Evolutionary conservation across 768 basidiomycete species (phyloP).

Genomic region (Mycena crocata): DNA sequence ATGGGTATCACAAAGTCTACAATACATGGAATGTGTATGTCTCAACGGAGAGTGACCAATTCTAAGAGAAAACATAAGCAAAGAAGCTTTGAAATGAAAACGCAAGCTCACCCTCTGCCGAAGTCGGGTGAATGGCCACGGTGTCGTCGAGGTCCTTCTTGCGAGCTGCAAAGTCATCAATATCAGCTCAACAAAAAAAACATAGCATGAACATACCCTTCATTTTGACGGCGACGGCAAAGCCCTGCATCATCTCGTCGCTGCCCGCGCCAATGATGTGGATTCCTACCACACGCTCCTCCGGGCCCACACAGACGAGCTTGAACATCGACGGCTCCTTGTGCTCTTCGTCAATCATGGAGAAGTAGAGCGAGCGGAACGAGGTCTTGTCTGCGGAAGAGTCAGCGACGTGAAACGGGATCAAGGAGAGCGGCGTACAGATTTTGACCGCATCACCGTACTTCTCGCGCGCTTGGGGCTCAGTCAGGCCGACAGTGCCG

Average conservation of each 20-base stretch:
- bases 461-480: conserved; percentile 88
- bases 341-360: conserved; percentile 89
- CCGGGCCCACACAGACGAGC: conserved; percentile 85
- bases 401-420: conserved; percentile 5
- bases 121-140: conserved; percentile 93
- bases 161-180: conserved; percentile 56
- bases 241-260: conserved; percentile 96
- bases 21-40: no score
- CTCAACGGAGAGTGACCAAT: conserved; percentile 66
- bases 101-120: conserved; percentile 77
- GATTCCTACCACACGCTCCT: conserved; percentile 96
- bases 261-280: conserved; percentile 93
- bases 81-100: no score
- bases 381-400: conserved; percentile 72
- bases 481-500: conserved; percentile 95
- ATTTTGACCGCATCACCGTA: conserved; percentile 93
- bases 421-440: conserved; percentile 65
- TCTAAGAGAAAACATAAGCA: conserved; percentile 47
- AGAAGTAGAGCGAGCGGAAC: conserved; percentile 91
- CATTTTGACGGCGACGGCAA: conserved; percentile 98
- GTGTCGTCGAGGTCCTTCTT: conserved; percentile 89
- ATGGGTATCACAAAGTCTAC: no score
- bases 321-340: conserved; percentile 97
- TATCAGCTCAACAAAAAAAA: neutral
- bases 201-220: conserved; percentile 56